These are phyloP conservation scores for Metschnikowia proteae DNA, from an alignment of 805 yeast genomes.

Conservation along the genomic window DNA sequence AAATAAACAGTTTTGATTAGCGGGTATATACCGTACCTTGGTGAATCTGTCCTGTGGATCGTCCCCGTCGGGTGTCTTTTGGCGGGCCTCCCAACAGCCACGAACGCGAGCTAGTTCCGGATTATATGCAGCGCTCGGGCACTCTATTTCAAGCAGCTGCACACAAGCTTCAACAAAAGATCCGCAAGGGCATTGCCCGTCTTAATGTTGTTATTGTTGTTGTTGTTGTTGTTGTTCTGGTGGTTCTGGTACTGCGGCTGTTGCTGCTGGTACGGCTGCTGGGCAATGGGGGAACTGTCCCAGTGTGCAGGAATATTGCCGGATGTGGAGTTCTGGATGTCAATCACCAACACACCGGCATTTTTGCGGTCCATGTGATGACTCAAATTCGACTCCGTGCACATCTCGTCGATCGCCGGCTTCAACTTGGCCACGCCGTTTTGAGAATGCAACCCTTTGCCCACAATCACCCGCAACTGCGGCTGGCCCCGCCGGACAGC, in stretches of 20 bases:
- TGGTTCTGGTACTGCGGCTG: slow-evolving; percentile 22
- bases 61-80: too few relatives aligned
- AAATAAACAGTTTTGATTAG: too few relatives aligned
- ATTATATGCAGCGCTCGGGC: background rate
- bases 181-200: slow-evolving; percentile 29
- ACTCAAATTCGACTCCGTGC: slow-evolving; percentile 60
- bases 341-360: slow-evolving; percentile 75
- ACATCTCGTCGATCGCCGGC: slow-evolving; percentile 82
- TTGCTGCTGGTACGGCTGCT: slow-evolving; percentile 22
- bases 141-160: slow-evolving; percentile 26
- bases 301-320: slow-evolving; percentile 33
- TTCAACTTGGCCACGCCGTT: slow-evolving; percentile 81
- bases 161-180: slow-evolving; percentile 28
- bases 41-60: too few relatives aligned
- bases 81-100: too few relatives aligned
- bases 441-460: slow-evolving; percentile 84
- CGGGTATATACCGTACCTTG: too few relatives aligned
- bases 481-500: slow-evolving; percentile 58
- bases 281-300: slow-evolving; percentile 19
- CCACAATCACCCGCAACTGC: slow-evolving; percentile 78
- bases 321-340: slow-evolving; percentile 36
- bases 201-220: slow-evolving; percentile 15
- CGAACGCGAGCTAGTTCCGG: too few relatives aligned
- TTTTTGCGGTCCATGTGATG: slow-evolving; percentile 66
- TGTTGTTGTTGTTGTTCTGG: slow-evolving; percentile 15